A percentile compares a stretch with the other conserved stretches of the same genome.
Conservation (phyloP, 768 basidiomycete species). For the Cyclocybe cylindracea region DNA sequence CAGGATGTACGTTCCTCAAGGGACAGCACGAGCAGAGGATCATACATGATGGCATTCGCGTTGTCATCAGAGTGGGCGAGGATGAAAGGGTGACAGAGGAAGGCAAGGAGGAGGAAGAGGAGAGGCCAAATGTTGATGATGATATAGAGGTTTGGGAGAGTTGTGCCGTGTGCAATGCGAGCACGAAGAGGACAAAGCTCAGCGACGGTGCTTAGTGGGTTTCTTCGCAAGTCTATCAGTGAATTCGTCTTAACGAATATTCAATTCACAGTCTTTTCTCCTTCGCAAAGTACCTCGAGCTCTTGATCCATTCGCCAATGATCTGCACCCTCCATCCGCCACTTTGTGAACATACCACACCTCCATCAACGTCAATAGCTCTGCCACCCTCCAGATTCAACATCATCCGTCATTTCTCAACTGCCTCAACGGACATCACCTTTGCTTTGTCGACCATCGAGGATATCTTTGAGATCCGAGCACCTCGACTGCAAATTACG, state of each 20-base stretch:
- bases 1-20: constrained; percentile 32
- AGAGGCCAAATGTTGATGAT: constrained; percentile 8
- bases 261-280: constrained; percentile 44
- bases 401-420: constrained; percentile 42
- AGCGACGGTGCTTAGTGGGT: constrained; percentile 56
- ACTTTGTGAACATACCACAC: constrained; percentile 50
- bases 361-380: constrained; percentile 24
- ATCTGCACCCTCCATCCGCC: constrained; percentile 34
- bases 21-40: constrained; percentile 48
- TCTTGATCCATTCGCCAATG: constrained; percentile 46
- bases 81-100: constrained; percentile 5
- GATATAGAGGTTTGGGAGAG: constrained; percentile 37
- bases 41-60: constrained; percentile 36
- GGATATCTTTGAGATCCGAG: constrained; percentile 61
- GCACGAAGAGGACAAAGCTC: constrained; percentile 36
- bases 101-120: constrained; percentile 5
- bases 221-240: background rate
- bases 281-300: constrained; percentile 59
- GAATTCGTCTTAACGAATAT: constrained; percentile 1
- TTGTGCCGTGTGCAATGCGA: constrained; percentile 47
- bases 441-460: constrained; percentile 47
- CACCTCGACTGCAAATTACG: constrained; percentile 61
- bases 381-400: constrained; percentile 36
- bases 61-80: constrained; percentile 25
- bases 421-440: constrained; percentile 32